Evolutionary conservation across 208 protist genomes (phyloP).

Genomic region (Crithidia expoeki): DNA sequence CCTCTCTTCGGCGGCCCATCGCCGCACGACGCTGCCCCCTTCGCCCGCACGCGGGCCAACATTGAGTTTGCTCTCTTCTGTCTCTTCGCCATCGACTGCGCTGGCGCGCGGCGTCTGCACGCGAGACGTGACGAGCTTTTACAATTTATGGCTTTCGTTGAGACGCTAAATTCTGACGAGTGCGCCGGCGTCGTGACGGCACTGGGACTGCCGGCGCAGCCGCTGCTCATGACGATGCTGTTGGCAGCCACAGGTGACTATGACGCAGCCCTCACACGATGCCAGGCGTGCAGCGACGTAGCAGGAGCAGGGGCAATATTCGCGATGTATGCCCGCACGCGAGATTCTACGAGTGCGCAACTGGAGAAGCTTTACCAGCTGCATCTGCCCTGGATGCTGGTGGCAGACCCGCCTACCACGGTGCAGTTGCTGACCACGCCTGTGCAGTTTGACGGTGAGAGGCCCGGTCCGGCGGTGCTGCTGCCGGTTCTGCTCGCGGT

Average conservation of each 20-base stretch:
- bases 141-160: slow-evolving; percentile 8
- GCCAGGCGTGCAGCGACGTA: slow-evolving; percentile 29
- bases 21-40: not conserved
- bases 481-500: slow-evolving; percentile 20
- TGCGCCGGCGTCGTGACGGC: slow-evolving; percentile 3
- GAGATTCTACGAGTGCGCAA: not conserved
- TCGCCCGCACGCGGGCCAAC: slow-evolving; percentile 4
- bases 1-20: not conserved
- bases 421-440: slow-evolving; percentile 27
- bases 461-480: slow-evolving; percentile 3
- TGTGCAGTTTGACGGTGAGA: slow-evolving; percentile 4
- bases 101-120: slow-evolving; percentile 12
- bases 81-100: slow-evolving; percentile 24
- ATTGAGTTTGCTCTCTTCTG: slow-evolving; percentile 28
- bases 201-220: slow-evolving; percentile 6
- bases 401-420: slow-evolving; percentile 12
- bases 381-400: slow-evolving; percentile 59
- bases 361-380: slow-evolving; percentile 25
- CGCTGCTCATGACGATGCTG: slow-evolving; percentile 25
- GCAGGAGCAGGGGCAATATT: slow-evolving; percentile 31
- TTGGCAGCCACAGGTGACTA: slow-evolving; percentile 20
- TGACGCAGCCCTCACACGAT: slow-evolving; percentile 37
- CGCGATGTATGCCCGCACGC: slow-evolving; percentile 14
- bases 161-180: slow-evolving; percentile 5
- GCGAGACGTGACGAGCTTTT: slow-evolving; percentile 13